A percentile compares a stretch with the other conserved stretches of the same genome.
Conservation (phyloP, 805 yeast genomes). For the Zygoascus tannicola region DNA sequence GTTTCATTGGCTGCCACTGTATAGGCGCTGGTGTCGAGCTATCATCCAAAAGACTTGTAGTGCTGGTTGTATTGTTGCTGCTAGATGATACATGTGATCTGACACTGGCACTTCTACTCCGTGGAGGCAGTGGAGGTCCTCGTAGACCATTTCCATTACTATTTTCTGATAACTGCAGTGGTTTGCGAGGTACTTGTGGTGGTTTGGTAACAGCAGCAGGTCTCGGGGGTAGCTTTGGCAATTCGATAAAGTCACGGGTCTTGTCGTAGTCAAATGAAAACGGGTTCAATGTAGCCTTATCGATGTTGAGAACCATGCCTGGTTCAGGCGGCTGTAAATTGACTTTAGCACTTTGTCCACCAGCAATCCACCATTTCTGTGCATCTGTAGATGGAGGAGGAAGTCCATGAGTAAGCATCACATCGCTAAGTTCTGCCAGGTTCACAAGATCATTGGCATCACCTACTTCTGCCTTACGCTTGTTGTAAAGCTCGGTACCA, state of each 20-base stretch:
- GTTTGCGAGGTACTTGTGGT: conserved; percentile 3
- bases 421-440: conserved; percentile 20
- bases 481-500: conserved; percentile 49
- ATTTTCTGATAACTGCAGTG: not conserved
- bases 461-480: conserved; percentile 38
- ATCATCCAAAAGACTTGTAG: conserved; percentile 7
- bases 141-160: not conserved
- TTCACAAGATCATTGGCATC: conserved; percentile 24
- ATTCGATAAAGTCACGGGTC: conserved; percentile 44
- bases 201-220: not conserved
- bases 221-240: conserved; percentile 3
- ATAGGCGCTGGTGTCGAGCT: not conserved
- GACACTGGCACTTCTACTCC: conserved; percentile 4
- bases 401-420: conserved; percentile 33
- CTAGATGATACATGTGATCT: not conserved
- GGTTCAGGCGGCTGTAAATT: conserved; percentile 30
- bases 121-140: conserved; percentile 13
- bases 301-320: conserved; percentile 55
- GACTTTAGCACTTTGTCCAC: conserved; percentile 67
- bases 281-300: conserved; percentile 57
- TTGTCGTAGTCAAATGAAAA: conserved; percentile 37
- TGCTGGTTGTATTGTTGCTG: conserved; percentile 1
- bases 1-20: conserved; percentile 14
- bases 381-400: conserved; percentile 87
- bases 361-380: conserved; percentile 87